Evolutionary conservation across 2,329 filamentous ascomycete species (phyloP), one percentile per base, ranked within the genome.

Genomic region (Aspergillus novofumigatus): DNA sequence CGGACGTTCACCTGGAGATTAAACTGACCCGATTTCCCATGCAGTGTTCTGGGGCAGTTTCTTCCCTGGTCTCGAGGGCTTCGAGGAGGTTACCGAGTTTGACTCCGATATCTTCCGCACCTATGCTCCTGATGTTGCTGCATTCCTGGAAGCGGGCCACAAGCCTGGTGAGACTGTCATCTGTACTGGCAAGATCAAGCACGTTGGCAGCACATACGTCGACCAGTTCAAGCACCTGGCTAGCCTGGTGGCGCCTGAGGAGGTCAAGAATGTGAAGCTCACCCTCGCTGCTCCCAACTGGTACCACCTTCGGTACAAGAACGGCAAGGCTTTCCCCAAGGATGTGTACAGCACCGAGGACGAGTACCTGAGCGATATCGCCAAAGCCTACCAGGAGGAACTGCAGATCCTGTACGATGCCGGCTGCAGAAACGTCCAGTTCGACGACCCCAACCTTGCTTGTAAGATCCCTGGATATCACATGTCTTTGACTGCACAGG

Each of bases 281-380:
- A 89, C 86, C 20, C 76, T 89, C 65, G 83, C 86, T 20, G 84
- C 86, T 4, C 85, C 86, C 1, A 84, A 84, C 69, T 89, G 86
- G 82, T 89, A 89, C 69, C 87, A 91, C 72, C 78, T 88, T 67
- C 80, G 86, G 41, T 82, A 83, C 63, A 80, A 77, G 63, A 77
- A 80, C 56, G 80, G 82, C 75, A 61, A 75, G 38, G 83, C 83
- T 25, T 86, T 84, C 69, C 79, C 81, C 38, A 78, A 78, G 61
- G 79, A 82, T 25, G 82, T 82, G 26, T 86, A 86, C 58, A 67
- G 72, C 53, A 83, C 76, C 55, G 82, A 86, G 53, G 78, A 80
- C 62, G 84, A 86, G 66, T 87, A 88, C 70, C 88, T 87, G 68
- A 76, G 74, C 45, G 86, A 87, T 60, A 85, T 88, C 23, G 85